phyloP scores from a whole-genome alignment of 2,329 filamentous ascomycete genomes.

The Alternaria brassicae region DNA sequence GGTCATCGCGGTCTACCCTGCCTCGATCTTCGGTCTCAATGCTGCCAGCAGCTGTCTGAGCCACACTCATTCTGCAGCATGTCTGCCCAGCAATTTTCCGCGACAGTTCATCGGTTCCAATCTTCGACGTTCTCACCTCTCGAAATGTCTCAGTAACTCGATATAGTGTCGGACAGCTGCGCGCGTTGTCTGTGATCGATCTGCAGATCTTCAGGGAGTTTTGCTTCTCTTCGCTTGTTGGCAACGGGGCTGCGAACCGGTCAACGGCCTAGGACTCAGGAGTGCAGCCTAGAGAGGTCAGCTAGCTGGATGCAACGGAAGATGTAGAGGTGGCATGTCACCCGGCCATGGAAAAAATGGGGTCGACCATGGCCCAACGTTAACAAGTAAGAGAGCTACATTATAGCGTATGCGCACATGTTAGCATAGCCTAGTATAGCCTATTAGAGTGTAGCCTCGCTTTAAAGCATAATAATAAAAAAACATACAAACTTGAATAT shows the following conservation, averaged over 20 bases:
- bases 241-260: not conserved
- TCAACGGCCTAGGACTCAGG: not conserved
- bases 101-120: constrained; percentile 3
- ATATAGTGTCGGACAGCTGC: not conserved
- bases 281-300: not conserved
- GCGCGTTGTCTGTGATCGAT: not conserved
- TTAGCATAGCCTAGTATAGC: too few species aligned
- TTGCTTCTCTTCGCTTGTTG: not conserved
- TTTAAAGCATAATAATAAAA: too few species aligned
- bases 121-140: not conserved
- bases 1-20: not conserved
- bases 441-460: too few species aligned
- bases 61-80: not conserved
- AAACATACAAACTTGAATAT: too few species aligned
- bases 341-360: too few species aligned
- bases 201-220: not conserved
- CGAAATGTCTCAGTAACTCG: not conserved
- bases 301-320: not conserved
- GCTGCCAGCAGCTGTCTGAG: not conserved
- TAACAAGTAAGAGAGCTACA: too few species aligned
- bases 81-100: not conserved
- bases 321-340: too few species aligned
- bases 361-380: too few species aligned
- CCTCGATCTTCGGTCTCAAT: constrained; percentile 1
- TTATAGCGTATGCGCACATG: too few species aligned